Percentiles rank a stretch among this genome's conserved stretches.
Evolutionary conservation across 306 rosid genomes (phyloP).

Genomic region (Ziziphus jujuba): DNA sequence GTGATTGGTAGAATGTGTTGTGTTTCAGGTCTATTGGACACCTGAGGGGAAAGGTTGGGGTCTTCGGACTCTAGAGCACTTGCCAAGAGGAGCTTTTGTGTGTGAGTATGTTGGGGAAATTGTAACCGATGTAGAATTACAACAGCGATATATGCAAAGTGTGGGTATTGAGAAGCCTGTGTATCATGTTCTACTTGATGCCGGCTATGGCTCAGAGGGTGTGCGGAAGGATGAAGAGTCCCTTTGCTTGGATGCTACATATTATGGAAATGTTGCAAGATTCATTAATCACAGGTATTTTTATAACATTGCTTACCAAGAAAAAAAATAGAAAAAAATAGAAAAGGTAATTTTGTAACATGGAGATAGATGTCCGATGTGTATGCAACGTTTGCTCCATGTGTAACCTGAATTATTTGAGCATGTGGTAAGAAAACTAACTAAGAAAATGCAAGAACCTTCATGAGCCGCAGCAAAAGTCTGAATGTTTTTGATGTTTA

Average conservation of each 20-base stretch:
- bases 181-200: slow-evolving; percentile 22
- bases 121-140: slow-evolving; percentile 18
- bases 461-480: too few species aligned
- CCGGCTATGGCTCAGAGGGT: slow-evolving; percentile 13
- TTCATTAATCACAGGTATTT: slow-evolving; percentile 38
- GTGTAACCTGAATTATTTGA: too few species aligned
- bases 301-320: too few species aligned
- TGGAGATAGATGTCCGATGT: not conserved
- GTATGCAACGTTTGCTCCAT: not conserved
- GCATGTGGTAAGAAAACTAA: too few species aligned
- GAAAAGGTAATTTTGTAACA: too few species aligned
- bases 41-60: slow-evolving; percentile 39
- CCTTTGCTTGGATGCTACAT: slow-evolving; percentile 26
- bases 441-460: too few species aligned
- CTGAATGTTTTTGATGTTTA: too few species aligned
- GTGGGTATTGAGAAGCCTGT: slow-evolving; percentile 10
- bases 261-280: slow-evolving; percentile 34
- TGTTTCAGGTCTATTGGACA: slow-evolving; percentile 27
- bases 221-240: slow-evolving; percentile 22
- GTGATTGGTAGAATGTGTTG: not conserved
- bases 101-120: slow-evolving; percentile 36
- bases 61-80: slow-evolving; percentile 20
- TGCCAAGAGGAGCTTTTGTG: slow-evolving; percentile 35
- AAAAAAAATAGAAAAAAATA: too few species aligned
- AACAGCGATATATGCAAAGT: slow-evolving; percentile 7